Conservation (phyloP, 2,329 filamentous ascomycete species). For the Fusarium oxysporum region DNA sequence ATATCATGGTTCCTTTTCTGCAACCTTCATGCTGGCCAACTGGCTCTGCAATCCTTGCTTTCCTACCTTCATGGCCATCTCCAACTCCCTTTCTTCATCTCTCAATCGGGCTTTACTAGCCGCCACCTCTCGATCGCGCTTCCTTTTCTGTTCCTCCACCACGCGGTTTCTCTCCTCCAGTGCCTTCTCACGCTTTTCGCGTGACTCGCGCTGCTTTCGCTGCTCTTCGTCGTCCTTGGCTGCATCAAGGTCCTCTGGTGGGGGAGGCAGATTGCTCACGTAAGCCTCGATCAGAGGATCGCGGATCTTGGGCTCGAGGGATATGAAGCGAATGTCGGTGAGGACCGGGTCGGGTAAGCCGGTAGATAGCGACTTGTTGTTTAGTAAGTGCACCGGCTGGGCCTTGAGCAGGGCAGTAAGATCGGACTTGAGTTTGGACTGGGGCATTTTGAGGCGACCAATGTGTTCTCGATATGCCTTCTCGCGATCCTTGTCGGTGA, state of each 20-base stretch:
- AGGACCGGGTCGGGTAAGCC: constrained; percentile 72
- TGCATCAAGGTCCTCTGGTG: constrained; percentile 58
- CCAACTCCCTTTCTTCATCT: constrained; percentile 75
- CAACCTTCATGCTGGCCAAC: constrained; percentile 53
- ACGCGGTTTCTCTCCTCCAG: constrained; percentile 71
- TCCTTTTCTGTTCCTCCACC: constrained; percentile 72
- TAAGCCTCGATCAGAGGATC: constrained; percentile 75
- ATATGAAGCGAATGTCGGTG: constrained; percentile 76
- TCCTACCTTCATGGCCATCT: constrained; percentile 75
- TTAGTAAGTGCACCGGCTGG: constrained; percentile 68
- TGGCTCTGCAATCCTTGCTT: constrained; percentile 75
- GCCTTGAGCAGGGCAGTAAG: constrained; percentile 73
- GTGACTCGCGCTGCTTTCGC: constrained; percentile 62
- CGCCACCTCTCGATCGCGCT: constrained; percentile 68
- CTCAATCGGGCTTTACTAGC: constrained; percentile 70
- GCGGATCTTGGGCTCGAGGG: constrained; percentile 69
- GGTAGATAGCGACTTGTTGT: constrained; percentile 67
- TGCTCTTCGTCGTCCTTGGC: constrained; percentile 64
- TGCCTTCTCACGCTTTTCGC: constrained; percentile 72
- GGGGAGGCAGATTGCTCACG: constrained; percentile 71
- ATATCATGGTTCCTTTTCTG: constrained; percentile 39
- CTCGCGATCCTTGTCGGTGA: constrained; percentile 82
- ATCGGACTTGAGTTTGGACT: constrained; percentile 75
- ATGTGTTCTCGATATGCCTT: constrained; percentile 83
- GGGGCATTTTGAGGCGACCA: constrained; percentile 72